Evolutionary conservation across 2,329 filamentous ascomycete species (phyloP).

Genomic region (Alternaria panax): DNA sequence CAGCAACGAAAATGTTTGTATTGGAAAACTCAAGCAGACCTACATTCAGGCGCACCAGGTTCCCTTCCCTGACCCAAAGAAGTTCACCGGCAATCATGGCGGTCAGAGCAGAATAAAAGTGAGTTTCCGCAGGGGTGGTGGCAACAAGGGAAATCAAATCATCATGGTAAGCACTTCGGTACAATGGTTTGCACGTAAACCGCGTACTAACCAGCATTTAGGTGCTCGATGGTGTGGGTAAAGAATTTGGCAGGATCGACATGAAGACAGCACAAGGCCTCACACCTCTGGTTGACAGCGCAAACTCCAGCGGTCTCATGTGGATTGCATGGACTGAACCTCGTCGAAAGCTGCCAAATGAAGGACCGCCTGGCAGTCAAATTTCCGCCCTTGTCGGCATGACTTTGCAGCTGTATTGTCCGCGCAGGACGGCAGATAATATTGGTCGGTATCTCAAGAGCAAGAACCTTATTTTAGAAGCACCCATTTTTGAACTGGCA

Average conservation of each 20-base stretch:
- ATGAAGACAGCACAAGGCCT: conserved; percentile 70
- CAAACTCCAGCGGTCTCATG: conserved; percentile 67
- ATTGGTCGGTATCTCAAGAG: conserved; percentile 74
- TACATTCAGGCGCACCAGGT: conserved; percentile 72
- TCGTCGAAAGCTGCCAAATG: conserved; percentile 68
- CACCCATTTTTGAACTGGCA: conserved; percentile 69
- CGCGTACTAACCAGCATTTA: not conserved
- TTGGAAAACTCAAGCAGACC: conserved; percentile 75
- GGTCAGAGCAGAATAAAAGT: conserved; percentile 75
- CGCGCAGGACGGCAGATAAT: conserved; percentile 67
- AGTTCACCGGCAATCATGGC: conserved; percentile 65
- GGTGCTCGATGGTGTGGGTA: conserved; percentile 72
- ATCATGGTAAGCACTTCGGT: conserved; percentile 62
- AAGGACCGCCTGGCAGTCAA: conserved; percentile 51
- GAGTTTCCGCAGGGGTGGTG: conserved; percentile 67
- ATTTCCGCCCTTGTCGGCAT: conserved; percentile 55
- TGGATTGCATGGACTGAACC: conserved; percentile 75
- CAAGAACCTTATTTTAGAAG: conserved; percentile 70
- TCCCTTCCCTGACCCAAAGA: conserved; percentile 71
- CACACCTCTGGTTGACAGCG: conserved; percentile 73
- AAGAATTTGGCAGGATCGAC: conserved; percentile 80
- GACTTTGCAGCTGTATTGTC: conserved; percentile 81
- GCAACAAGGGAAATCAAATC: conserved; percentile 65
- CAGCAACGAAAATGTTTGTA: conserved; percentile 77
- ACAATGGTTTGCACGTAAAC: not conserved